Evolutionary conservation across 805 yeast species (phyloP), one percentile per base, ranked within the genome.

Genomic region (Spathaspora hagerdaliae): DNA sequence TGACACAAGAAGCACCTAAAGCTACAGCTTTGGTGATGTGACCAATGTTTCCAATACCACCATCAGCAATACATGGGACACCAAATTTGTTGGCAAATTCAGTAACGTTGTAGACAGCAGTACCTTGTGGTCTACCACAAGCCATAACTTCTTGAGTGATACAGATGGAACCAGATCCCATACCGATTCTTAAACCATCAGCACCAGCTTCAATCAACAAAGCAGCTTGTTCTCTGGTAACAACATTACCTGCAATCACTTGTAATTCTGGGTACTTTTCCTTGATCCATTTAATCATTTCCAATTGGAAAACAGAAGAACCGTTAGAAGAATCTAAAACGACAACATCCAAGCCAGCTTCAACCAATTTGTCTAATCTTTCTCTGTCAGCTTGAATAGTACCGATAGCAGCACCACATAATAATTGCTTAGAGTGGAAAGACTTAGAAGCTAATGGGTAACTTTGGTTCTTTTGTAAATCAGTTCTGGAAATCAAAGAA

Each of bases 121-220:
- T 90, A 74, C 98, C 99, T 78, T 94, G 99, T 51, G 99, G 99
- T 80, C 99, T 90, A 74, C 99, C 99, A 75, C 97, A 96, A 43
- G 99, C 99, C 99, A 94, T 94, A 50, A 94, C 99, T 76, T 94
- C 99, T 77, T 94, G 99, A 44, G 99, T 94, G 67, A 94, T 94
- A 81, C 99, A 94, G 67, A 95, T 95, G 51, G 97, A 89, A 62
- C 99, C 99, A 31, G 98, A 88, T 65, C 99, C 99, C 99, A 94
- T 94, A 75, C 99, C 99, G 58, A 94, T 92, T 81, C 98, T 89
- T 61, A 94, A 78, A 67, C 91, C 98, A 69, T 94, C 99, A 44
- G 96, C 96, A 73, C 99, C 99, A 43, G 96, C 97, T 59, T 79
- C 85, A 48, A 90, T 92, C 63, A 94, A 79, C 63, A 82, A 78